A percentile compares a stretch with the other conserved stretches of the same genome.
Conservation (phyloP, 768 basidiomycete species). For the Termitomyces sp. region DNA sequence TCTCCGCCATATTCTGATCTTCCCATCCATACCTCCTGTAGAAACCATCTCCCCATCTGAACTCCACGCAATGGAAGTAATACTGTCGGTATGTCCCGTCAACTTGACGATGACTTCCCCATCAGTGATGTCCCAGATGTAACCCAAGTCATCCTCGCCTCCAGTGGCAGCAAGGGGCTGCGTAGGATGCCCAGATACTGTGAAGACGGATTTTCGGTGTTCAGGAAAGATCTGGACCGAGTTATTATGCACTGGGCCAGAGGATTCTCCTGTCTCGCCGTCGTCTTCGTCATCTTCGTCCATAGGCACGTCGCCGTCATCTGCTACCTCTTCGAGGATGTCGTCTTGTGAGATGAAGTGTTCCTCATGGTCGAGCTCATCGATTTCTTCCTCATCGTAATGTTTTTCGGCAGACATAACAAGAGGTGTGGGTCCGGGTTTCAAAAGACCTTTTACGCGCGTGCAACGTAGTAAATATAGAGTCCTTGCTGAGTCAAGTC, state of each 20-base stretch:
- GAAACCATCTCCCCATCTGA: constrained; percentile 88
- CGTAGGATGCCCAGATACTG: constrained; percentile 78
- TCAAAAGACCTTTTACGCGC: neutral
- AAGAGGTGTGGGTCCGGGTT: neutral
- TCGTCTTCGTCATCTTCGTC: constrained; percentile 60
- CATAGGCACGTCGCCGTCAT: constrained; percentile 67
- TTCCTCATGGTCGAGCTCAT: constrained; percentile 40
- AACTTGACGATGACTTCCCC: constrained; percentile 80
- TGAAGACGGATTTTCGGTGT: constrained; percentile 79
- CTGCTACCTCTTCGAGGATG: constrained; percentile 55
- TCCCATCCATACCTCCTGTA: constrained; percentile 98
- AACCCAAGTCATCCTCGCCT: constrained; percentile 93
- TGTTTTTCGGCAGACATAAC: constrained; percentile 27
- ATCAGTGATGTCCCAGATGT: constrained; percentile 84
- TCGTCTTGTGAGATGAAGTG: constrained; percentile 65
- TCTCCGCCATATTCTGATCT: constrained; percentile 86
- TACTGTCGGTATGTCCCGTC: constrained; percentile 91
- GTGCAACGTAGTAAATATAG: too few relatives aligned
- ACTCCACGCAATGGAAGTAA: constrained; percentile 75
- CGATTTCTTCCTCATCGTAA: constrained; percentile 15
- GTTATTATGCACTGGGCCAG: constrained; percentile 44
- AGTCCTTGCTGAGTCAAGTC: constrained; percentile 17
- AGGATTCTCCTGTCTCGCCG: constrained; percentile 39
- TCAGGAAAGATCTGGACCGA: constrained; percentile 62
- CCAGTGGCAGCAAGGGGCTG: constrained; percentile 84